Percentiles rank a stretch among this genome's conserved stretches.
These are phyloP conservation scores for Candida montana DNA, from an alignment of 805 yeast species.

Conservation along the genomic window DNA sequence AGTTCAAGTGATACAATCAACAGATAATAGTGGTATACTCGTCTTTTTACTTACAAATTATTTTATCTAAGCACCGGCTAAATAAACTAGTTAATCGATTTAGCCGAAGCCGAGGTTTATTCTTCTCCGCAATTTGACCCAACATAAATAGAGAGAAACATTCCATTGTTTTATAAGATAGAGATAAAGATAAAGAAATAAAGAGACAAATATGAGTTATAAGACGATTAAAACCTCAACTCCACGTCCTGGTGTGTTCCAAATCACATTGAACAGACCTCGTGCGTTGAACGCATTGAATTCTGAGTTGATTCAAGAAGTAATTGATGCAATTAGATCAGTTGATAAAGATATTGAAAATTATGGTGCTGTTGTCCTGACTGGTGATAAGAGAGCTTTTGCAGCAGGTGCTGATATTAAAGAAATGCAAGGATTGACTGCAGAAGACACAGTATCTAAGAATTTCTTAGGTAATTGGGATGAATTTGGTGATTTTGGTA, in stretches of 20 bases:
- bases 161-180: too few relatives aligned
- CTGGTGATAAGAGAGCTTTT: constrained; percentile 42
- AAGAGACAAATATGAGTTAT: too few relatives aligned
- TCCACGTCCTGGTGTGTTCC: constrained; percentile 22
- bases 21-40: too few relatives aligned
- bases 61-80: too few relatives aligned
- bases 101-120: too few relatives aligned
- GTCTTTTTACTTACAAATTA: too few relatives aligned
- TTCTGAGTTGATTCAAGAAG: constrained; percentile 15
- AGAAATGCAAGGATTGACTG: constrained; percentile 38
- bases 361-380: constrained; percentile 43
- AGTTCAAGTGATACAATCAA: too few relatives aligned
- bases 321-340: constrained; percentile 16
- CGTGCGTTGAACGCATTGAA: constrained; percentile 24
- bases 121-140: too few relatives aligned
- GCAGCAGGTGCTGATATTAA: constrained; percentile 56
- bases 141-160: too few relatives aligned
- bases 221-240: constrained; percentile 18
- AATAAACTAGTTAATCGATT: too few relatives aligned
- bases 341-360: constrained; percentile 24
- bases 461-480: constrained; percentile 38
- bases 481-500: constrained; percentile 31
- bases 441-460: constrained; percentile 30
- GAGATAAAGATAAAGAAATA: too few relatives aligned
- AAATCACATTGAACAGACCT: constrained; percentile 24